phyloP scores from a whole-genome alignment of 139 green algal genomes.

The Ettlia oleoabundans region DNA sequence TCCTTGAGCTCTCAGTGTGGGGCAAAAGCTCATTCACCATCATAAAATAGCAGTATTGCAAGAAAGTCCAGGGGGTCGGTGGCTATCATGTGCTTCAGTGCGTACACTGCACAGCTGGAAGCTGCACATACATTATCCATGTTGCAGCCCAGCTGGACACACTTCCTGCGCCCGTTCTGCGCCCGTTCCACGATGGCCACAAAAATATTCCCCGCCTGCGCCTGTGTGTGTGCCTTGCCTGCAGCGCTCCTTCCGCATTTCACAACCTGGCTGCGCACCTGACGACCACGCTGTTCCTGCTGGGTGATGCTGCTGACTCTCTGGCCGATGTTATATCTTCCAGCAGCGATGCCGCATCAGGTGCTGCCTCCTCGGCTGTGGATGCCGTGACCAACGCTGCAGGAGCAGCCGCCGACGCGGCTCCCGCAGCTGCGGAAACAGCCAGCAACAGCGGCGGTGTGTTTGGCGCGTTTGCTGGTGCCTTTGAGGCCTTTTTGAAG shows the following conservation, averaged over 20 bases:
- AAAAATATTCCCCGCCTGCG: neutral
- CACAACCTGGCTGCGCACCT: constrained; percentile 50
- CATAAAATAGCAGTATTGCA: no score
- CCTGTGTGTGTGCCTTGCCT: neutral
- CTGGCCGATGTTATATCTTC: constrained; percentile 27
- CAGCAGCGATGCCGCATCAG: constrained; percentile 21
- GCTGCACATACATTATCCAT: no score
- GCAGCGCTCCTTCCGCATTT: constrained; percentile 43
- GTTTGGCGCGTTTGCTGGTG: constrained; percentile 71
- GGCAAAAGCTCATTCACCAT: no score
- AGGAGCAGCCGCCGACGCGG: neutral
- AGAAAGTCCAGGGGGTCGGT: no score
- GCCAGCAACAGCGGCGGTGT: constrained; percentile 56
- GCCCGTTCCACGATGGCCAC: no score
- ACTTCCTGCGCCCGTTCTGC: no score
- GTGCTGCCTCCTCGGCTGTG: no score
- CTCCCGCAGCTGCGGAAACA: neutral
- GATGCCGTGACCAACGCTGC: neutral
- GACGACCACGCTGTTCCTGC: constrained; percentile 38
- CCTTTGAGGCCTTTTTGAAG: constrained; percentile 79
- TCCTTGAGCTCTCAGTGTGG: no score
- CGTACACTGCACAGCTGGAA: no score
- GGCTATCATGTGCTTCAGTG: no score
- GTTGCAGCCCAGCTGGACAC: no score
- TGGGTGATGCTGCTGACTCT: constrained; percentile 49